phyloP scores from a whole-genome alignment of 2,329 filamentous ascomycete genomes.

The Verticillium albo-atrum region DNA sequence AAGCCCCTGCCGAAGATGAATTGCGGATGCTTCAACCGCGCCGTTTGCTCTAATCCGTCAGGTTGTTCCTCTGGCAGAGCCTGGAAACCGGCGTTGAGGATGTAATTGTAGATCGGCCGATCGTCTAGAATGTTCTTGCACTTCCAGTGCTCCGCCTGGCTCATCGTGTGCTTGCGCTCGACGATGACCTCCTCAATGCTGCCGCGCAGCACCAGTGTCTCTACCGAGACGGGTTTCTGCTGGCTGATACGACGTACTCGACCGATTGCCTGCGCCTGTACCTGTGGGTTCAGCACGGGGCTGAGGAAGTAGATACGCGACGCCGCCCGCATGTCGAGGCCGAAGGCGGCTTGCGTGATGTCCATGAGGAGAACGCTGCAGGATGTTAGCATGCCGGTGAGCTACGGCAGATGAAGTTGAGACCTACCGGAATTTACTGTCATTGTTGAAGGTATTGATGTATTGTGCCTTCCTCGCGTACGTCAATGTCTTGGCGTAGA shows the following conservation, averaged over 20 bases:
- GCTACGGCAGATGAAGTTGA: background rate
- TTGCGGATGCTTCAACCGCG: slow-evolving; percentile 38
- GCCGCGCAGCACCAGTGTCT: slow-evolving; percentile 75
- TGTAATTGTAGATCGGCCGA: slow-evolving; percentile 54
- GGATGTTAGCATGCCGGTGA: background rate
- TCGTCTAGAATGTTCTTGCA: slow-evolving; percentile 56
- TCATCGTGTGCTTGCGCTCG: slow-evolving; percentile 69
- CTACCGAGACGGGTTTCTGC: slow-evolving; percentile 70
- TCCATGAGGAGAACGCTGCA: slow-evolving; percentile 80
- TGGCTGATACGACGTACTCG: slow-evolving; percentile 86
- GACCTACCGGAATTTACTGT: slow-evolving; percentile 51
- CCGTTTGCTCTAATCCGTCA: slow-evolving; percentile 43
- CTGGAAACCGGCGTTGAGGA: slow-evolving; percentile 45
- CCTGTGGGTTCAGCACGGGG: slow-evolving; percentile 77
- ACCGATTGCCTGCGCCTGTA: slow-evolving; percentile 89
- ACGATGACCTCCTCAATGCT: slow-evolving; percentile 86
- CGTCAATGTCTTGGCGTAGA: slow-evolving; percentile 61
- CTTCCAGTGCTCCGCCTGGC: slow-evolving; percentile 55
- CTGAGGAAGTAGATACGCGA: slow-evolving; percentile 87
- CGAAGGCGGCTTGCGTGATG: slow-evolving; percentile 82
- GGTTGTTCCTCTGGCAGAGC: slow-evolving; percentile 19
- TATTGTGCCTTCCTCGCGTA: slow-evolving; percentile 66
- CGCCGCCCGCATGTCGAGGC: slow-evolving; percentile 77
- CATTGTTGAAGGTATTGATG: slow-evolving; percentile 71
- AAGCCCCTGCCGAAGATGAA: slow-evolving; percentile 48